Evolutionary conservation across 352 stramenopile species (phyloP).

Genomic region (Globisporangium megalacanthum): DNA sequence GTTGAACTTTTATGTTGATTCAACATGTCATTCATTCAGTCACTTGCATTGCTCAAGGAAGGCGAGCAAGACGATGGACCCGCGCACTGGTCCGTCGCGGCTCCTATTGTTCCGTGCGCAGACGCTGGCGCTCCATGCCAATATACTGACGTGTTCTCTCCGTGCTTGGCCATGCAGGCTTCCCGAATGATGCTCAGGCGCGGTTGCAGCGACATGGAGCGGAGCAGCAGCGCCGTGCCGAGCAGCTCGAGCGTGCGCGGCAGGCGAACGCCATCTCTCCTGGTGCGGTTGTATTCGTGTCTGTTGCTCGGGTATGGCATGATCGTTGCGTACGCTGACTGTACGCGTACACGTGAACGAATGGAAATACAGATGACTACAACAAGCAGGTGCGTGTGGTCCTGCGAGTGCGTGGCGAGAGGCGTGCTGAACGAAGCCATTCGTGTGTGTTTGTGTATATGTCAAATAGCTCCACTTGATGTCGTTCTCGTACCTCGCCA

Average conservation of each 20-base stretch:
- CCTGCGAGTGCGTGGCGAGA: too few relatives aligned
- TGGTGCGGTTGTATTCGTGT: slow-evolving; percentile 14
- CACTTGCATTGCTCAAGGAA: too few relatives aligned
- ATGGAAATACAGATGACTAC: slow-evolving; percentile 27
- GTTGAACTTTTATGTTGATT: too few relatives aligned
- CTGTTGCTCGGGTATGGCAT: neutral
- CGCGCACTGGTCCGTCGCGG: too few relatives aligned
- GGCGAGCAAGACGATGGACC: too few relatives aligned
- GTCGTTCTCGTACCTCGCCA: slow-evolving; percentile 47
- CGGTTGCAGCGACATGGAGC: slow-evolving; percentile 23
- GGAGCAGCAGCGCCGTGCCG: slow-evolving; percentile 25
- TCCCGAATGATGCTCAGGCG: slow-evolving; percentile 11
- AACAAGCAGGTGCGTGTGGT: slow-evolving; percentile 29
- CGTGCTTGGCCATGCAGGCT: slow-evolving; percentile 1
- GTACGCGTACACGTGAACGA: neutral
- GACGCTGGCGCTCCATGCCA: too few relatives aligned
- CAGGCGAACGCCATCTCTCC: slow-evolving; percentile 35
- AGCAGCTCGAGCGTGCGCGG: slow-evolving; percentile 37
- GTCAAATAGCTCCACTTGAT: slow-evolving; percentile 31
- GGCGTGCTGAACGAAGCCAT: neutral
- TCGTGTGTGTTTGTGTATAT: neutral
- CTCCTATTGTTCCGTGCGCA: too few relatives aligned
- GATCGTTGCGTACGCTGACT: neutral
- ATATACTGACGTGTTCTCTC: too few relatives aligned
- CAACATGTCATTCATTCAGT: neutral